These are phyloP conservation scores for Solanum peruvianum DNA, from an alignment of 257 asterid genomes.

Conservation along the genomic window DNA sequence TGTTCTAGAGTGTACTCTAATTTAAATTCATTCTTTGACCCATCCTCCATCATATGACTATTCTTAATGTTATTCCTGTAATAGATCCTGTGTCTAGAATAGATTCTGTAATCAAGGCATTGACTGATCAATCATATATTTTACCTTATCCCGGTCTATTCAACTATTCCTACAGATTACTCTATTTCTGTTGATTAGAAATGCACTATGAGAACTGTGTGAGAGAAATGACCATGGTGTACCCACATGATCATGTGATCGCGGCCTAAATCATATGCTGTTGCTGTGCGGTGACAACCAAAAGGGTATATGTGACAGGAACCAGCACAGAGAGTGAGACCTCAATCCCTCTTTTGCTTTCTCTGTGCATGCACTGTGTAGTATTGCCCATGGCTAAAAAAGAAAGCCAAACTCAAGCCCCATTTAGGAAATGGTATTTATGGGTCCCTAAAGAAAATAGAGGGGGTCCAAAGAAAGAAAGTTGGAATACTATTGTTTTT, in stretches of 20 bases:
- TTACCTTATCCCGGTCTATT: neutral
- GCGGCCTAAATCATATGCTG: neutral
- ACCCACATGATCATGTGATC: conserved; percentile 4
- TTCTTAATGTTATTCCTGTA: neutral
- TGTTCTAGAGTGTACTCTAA: neutral
- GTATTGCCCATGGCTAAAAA: conserved; percentile 8
- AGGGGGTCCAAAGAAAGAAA: neutral
- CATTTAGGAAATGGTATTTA: neutral
- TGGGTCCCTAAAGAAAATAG: neutral
- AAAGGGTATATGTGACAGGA: neutral
- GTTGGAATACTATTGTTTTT: neutral
- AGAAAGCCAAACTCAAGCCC: neutral
- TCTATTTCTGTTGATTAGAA: neutral
- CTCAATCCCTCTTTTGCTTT: neutral
- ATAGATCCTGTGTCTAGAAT: neutral
- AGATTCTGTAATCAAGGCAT: neutral
- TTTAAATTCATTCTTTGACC: neutral
- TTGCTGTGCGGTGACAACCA: neutral
- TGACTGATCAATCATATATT: neutral
- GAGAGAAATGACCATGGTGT: neutral
- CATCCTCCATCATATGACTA: neutral
- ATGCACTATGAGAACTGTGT: neutral
- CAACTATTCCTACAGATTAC: neutral
- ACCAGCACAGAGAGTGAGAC: neutral
- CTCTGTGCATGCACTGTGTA: neutral